Evolutionary conservation across 345 rosid genomes (phyloP).

Genomic region (Eucalyptus curtisii): DNA sequence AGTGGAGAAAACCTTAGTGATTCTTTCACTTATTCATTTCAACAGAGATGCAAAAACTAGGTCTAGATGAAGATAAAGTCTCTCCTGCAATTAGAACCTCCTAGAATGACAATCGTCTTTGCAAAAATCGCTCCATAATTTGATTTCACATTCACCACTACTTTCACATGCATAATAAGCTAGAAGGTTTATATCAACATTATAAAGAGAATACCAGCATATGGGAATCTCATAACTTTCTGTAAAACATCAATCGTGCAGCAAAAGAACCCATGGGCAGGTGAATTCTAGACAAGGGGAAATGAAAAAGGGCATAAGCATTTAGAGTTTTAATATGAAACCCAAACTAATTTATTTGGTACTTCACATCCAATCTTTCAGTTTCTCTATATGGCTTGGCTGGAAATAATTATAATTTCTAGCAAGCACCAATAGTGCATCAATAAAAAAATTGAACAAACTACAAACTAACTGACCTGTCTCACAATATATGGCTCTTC

Average conservation of each 20-base stretch:
- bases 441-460: neutral
- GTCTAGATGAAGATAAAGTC: neutral
- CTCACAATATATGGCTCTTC: slow-evolving; percentile 92
- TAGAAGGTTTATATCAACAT: neutral
- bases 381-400: neutral
- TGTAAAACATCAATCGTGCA: neutral
- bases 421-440: neutral
- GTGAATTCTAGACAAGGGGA: neutral
- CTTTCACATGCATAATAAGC: neutral
- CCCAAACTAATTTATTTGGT: neutral
- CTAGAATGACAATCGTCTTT: neutral
- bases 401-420: neutral
- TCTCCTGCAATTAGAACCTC: neutral
- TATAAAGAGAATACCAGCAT: neutral
- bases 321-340: neutral
- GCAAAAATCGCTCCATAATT: neutral
- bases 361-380: neutral
- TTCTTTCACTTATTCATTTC: neutral
- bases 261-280: neutral
- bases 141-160: neutral
- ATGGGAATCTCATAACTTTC: neutral
- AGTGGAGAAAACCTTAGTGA: neutral
- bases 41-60: neutral
- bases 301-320: neutral
- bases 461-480: slow-evolving; percentile 50